Evolutionary conservation across 2,329 filamentous ascomycete species (phyloP), one percentile per base, ranked within the genome.

Genomic region (Lasiodiplodia hormozganensis): DNA sequence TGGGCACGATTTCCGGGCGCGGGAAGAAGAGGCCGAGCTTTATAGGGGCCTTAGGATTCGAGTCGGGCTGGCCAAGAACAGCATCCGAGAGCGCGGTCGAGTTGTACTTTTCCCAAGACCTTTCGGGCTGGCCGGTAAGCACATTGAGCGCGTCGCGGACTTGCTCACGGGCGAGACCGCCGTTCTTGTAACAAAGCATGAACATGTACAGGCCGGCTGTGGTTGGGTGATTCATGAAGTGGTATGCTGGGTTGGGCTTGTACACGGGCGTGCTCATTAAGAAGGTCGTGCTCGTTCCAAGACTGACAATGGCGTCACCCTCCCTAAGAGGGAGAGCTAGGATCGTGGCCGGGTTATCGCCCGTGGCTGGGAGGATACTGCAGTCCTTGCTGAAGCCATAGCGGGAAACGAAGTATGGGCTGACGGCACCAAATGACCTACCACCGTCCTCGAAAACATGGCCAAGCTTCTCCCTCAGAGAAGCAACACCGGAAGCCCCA

Each of bases 171-270:
- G 96, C 95, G 1, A 98, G 88, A 2, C 94, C 94, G 73, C 96
- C 96, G 81, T 99, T 99, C 82, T 98, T 98, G 85, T 98, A 99
- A 86, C 96, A 99, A 43, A 99, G 89, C 96, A 99, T 99, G 82
- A 99, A 98, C 96, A 99, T 98, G 86, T 97, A 97, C 70, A 97
- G 87, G 1, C 92, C 93, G 0, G 90, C 84, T 0, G 93, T 97
- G 54, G 94, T 96, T 1, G 96, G 96, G 80, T 98, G 94, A 83
- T 97, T 97, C 88, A 98, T 96, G 85, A 98, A 97, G 83, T 99
- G 96, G 76, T 97, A 97, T 7, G 92, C 88, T 3, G 93, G 92
- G 76, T 97, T 91, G 2, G 96, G 93, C 78, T 90, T 90, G 85
- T 97, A 98, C 74, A 88, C 86, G n/a, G 93, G 90, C 4, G 96